Base-by-base conservation (phyloP, 2,329 filamentous ascomycete species). In the Colletotrichum euphorbiae region DNA sequence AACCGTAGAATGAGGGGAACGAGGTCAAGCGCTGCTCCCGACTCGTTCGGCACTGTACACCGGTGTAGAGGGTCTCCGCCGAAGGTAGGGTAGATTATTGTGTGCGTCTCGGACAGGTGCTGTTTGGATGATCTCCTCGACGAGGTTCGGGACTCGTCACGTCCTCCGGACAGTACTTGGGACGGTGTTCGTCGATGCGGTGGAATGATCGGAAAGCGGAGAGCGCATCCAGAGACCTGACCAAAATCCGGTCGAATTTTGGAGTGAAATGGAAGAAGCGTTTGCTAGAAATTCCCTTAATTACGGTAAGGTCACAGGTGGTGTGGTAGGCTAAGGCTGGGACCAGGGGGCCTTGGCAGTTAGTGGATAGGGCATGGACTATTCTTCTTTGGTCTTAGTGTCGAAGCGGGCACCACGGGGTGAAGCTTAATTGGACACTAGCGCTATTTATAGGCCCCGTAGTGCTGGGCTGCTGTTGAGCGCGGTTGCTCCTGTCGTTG, bases 321-420 rank as follows among this genome's bases (percentile, higher is more conserved):
- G 24, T 24, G 24, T 24, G 40, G 38, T 24, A 24, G 40, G 24
- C 48, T 58, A 59, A 52, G 45, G 62, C 45, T 50, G 46, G 45
- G 45, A 48, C 46, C 5, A 57, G 48, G 62, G 59, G 36, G 13
- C 43, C 59, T 43, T 51, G 64, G 43, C 38, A 38, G 38, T 11
- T 50, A 28, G 43, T 50, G 28, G 45, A 38, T 4, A n/a, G 6
- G 13, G 2, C 5, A 38, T 38, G 2, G 11, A 19, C 33, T 64
- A 63, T 45, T 51, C 59, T 24, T 13, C 17, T 28, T 11, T 7
- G 4, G 36, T 33, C 12, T 36, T 67, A 51, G 64, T 28, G 19
- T 24, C 17, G n/a, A 6, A 13, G n/a, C 28, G 33, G 42, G 15
- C 19, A 28, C 2, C 2, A 24, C n/a, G 33, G 46, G 33, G 43